Conservation (phyloP, 129 eudicot species). For the Flaveria robusta region DNA sequence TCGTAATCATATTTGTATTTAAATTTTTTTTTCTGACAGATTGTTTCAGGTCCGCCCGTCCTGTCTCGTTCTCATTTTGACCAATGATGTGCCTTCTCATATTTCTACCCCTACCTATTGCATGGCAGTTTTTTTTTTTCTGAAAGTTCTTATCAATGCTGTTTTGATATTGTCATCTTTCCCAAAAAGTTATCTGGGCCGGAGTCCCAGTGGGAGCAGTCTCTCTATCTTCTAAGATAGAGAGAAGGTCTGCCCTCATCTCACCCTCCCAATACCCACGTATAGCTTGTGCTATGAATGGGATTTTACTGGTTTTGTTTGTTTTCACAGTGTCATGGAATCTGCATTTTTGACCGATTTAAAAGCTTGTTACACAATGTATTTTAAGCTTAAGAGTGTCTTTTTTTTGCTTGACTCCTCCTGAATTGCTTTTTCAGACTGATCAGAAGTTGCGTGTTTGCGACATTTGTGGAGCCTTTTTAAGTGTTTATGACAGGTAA, state of each 20-base stretch:
- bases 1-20: not conserved
- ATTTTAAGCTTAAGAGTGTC: not conserved
- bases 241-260: no score
- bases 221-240: no score
- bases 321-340: not conserved
- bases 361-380: not conserved
- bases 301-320: no score
- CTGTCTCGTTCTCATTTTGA: not conserved
- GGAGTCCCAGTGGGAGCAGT: no score
- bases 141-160: not conserved
- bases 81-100: not conserved
- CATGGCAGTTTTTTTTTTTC: not conserved
- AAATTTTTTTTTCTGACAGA: not conserved
- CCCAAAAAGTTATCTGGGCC: no score
- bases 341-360: not conserved
- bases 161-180: not conserved
- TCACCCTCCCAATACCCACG: no score
- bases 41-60: not conserved
- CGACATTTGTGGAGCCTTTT: slow-evolving; percentile 96
- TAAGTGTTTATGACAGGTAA: slow-evolving; percentile 98
- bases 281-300: no score
- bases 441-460: slow-evolving; percentile 99
- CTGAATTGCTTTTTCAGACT: slow-evolving; percentile 52
- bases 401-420: not conserved
- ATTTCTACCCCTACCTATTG: not conserved